Base-by-base conservation (phyloP, 208 protist genomes). In the Phytomonas francai region DNA sequence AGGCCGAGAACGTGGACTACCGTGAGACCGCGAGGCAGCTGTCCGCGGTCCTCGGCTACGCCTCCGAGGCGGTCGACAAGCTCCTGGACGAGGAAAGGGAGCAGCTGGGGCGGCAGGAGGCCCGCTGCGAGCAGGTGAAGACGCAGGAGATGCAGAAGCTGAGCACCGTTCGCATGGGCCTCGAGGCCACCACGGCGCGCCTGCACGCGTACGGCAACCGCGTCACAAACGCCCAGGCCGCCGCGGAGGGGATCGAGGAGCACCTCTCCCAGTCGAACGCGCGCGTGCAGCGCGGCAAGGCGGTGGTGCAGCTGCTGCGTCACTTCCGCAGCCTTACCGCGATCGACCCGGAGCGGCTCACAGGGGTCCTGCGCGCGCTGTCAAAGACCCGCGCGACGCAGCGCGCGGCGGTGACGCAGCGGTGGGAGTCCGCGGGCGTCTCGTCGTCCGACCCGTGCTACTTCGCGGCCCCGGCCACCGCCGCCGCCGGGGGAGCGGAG, bases 201-300 rank as follows among this genome's bases (percentile, higher is more conserved):
- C 69, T 95, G 73, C 85, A 91, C 59, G 71, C 79, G 61, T 92
- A 91, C 69, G 89, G 92, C 71, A 85, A 91, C 68, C 80, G 82
- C 49, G 83, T 95, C 61, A 81, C 76, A 65, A 95, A 95, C 72
- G 89, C 89, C 30, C 76, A 88, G 67, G 80, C 85, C 11, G 83
- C 89, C 8, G 92, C 83, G n/a, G 87, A 84, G 0, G 89, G 89
- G 57, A 92, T 95, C 67, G 89, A 95, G 79, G 84, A 92, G 73
- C 89, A 95, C 66, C 68, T 95, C 2, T 64, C 83, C 29, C 86
- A 92, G 66, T 91, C 86, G 14, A 95, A 92, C 63, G 80, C 89
- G 34, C 84, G 89, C 1, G 84, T 92, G 70, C 77, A 87, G 70
- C 86, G 89, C 5, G 86, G 86, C 30, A 81, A 83, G 59, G 66